Conservation (phyloP, 83 land plant species). For the Picea mariana region DNA sequence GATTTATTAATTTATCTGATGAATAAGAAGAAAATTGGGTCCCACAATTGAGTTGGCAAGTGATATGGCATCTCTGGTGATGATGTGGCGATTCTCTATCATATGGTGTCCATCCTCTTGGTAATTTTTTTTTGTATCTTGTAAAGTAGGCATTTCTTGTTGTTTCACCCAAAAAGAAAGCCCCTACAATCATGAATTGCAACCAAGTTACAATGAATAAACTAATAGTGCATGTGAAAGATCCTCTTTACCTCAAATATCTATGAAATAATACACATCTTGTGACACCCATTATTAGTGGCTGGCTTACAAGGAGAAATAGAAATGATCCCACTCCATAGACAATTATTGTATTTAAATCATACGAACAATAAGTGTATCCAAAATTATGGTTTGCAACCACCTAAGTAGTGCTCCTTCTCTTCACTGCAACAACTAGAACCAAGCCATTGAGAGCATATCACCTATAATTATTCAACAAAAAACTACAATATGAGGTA, state of each 20-base stretch:
- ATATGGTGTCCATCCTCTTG: slow-evolving; percentile 8
- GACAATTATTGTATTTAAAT: slow-evolving; percentile 67
- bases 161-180: slow-evolving; percentile 75
- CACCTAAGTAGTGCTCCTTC: no score
- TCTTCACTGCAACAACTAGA: no score
- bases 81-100: background rate
- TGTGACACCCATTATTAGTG: slow-evolving; percentile 60
- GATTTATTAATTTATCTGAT: no score
- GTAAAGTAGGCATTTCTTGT: slow-evolving; percentile 75
- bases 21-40: no score
- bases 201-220: slow-evolving; percentile 54
- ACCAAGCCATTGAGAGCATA: no score
- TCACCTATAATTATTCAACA: no score
- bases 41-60: no score
- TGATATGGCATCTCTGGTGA: no score
- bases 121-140: slow-evolving; percentile 30
- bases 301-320: slow-evolving; percentile 64
- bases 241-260: slow-evolving; percentile 59
- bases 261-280: slow-evolving; percentile 81
- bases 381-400: no score
- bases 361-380: slow-evolving; percentile 62
- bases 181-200: slow-evolving; percentile 73
- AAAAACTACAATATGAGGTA: no score
- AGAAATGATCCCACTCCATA: slow-evolving; percentile 70
- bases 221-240: slow-evolving; percentile 67